phyloP scores from a whole-genome alignment of 2,329 filamentous ascomycete genomes.

The Penicillium sp. region DNA sequence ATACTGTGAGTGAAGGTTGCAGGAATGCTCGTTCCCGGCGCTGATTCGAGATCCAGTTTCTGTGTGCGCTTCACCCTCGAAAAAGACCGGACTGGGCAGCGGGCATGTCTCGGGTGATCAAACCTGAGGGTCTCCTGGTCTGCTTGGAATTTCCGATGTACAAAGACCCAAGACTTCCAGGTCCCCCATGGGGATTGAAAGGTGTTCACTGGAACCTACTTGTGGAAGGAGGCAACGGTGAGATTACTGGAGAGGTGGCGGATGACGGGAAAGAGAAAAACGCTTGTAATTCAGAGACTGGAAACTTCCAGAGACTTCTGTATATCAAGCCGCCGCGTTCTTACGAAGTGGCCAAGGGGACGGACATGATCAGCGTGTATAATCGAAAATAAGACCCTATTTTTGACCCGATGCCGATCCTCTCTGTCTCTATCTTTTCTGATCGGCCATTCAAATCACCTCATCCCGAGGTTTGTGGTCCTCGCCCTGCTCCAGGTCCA shows the following conservation, averaged over 20 bases:
- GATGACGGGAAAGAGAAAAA: conserved; percentile 2
- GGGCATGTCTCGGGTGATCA: conserved; percentile 47
- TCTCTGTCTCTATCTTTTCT: conserved; percentile 7
- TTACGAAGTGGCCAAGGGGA: conserved; percentile 29
- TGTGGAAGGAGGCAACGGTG: conserved; percentile 23
- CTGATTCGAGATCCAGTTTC: conserved; percentile 44
- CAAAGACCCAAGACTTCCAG: conserved; percentile 30
- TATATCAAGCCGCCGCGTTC: conserved; percentile 30
- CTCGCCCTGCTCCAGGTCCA: conserved; percentile 19
- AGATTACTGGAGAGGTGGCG: conserved; percentile 9
- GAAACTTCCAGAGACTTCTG: conserved; percentile 23
- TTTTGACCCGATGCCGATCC: neutral
- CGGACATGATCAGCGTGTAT: conserved; percentile 33
- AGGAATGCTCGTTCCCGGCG: too few relatives aligned
- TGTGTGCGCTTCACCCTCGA: conserved; percentile 55
- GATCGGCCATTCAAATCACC: conserved; percentile 15
- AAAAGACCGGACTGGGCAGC: conserved; percentile 51
- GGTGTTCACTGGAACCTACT: conserved; percentile 34
- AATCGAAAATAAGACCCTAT: conserved; percentile 4
- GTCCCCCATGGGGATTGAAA: conserved; percentile 37
- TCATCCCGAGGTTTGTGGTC: conserved; percentile 20
- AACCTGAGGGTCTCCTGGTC: conserved; percentile 48
- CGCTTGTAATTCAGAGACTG: neutral
- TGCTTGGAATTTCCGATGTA: conserved; percentile 45
- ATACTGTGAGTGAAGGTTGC: conserved; percentile 45